phyloP scores from a whole-genome alignment of 2,329 filamentous ascomycete species.

The Hymenoscyphus repandus region DNA sequence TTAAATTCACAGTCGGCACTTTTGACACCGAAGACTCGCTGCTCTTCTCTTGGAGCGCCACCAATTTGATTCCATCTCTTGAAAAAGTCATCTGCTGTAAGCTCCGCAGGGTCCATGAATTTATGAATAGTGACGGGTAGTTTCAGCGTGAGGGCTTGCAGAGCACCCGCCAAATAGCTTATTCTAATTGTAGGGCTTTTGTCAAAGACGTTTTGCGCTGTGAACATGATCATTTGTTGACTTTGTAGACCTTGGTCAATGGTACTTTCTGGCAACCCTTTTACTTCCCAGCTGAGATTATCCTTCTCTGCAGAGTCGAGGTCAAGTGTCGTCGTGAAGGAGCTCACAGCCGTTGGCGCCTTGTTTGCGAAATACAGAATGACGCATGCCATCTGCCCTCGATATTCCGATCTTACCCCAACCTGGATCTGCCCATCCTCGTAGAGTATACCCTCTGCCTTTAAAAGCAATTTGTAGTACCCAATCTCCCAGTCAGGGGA shows the following conservation, averaged over 20 bases:
- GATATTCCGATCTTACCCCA: slow-evolving; percentile 87
- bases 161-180: slow-evolving; percentile 86
- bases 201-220: slow-evolving; percentile 74
- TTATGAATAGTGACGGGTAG: slow-evolving; percentile 86
- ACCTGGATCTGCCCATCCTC: slow-evolving; percentile 94
- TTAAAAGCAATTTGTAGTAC: slow-evolving; percentile 76
- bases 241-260: slow-evolving; percentile 72
- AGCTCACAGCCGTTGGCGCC: slow-evolving; percentile 75
- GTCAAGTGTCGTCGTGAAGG: slow-evolving; percentile 91
- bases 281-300: slow-evolving; percentile 77
- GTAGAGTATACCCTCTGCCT: slow-evolving; percentile 81
- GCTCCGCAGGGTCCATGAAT: slow-evolving; percentile 89
- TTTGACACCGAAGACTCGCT: slow-evolving; percentile 72
- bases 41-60: slow-evolving; percentile 77
- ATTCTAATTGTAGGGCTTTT: slow-evolving; percentile 88
- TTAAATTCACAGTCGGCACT: slow-evolving; percentile 58
- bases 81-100: slow-evolving; percentile 92
- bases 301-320: slow-evolving; percentile 62
- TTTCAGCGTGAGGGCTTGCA: slow-evolving; percentile 89
- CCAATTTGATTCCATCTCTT: slow-evolving; percentile 99
- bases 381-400: slow-evolving; percentile 89
- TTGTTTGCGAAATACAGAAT: slow-evolving; percentile 98
- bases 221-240: slow-evolving; percentile 93
- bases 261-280: slow-evolving; percentile 78
- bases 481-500: slow-evolving; percentile 93